Conservation (phyloP, 2,329 filamentous ascomycete species). For the Trichoderma asperellum region DNA sequence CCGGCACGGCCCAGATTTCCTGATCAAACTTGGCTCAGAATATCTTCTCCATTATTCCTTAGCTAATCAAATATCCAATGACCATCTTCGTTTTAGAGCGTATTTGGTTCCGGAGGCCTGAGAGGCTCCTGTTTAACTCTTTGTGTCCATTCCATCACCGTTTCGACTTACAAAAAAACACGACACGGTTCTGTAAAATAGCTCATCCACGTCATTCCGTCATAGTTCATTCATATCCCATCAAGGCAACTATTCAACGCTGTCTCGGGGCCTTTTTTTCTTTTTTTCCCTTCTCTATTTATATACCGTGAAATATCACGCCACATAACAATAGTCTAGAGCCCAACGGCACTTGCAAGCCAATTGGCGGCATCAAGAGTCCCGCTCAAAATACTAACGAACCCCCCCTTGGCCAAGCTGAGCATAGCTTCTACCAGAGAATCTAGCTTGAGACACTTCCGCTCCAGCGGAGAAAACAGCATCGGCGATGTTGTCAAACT, state of each 20-base stretch:
- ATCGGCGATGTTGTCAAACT: neutral
- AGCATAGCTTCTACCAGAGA: neutral
- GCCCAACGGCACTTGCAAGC: constrained; percentile 7
- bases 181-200: neutral
- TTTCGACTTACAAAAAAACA: neutral
- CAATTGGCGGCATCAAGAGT: constrained; percentile 5
- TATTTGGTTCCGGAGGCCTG: neutral
- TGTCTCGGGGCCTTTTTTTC: neutral
- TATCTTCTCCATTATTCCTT: neutral
- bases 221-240: neutral
- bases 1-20: neutral
- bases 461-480: neutral
- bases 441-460: neutral
- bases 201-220: neutral
- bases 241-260: neutral
- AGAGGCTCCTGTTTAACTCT: neutral
- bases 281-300: neutral
- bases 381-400: neutral
- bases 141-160: neutral
- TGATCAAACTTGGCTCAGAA: neutral
- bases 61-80: neutral
- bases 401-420: neutral
- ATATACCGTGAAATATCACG: neutral
- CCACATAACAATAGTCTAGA: neutral
- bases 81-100: neutral